Evolutionary conservation across 352 stramenopile species (phyloP), one percentile per base, ranked within the genome.

Genomic region (Pythium rhizo-oryzae): DNA sequence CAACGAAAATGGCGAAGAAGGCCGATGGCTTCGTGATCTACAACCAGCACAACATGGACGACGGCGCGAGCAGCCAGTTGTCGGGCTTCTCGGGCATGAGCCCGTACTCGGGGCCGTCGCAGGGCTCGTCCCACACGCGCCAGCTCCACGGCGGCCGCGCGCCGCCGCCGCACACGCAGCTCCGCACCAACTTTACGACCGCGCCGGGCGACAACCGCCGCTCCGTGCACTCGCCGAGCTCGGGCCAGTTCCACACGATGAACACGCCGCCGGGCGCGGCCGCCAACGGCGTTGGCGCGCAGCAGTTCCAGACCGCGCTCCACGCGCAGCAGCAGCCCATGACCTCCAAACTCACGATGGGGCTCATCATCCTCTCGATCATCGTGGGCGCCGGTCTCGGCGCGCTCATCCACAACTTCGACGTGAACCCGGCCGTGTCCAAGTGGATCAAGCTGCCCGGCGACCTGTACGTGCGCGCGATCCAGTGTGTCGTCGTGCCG

Each of bases 401-500:
- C 13, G 75, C 71, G 25, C 13, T 90, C 54, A 71, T 92, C 33
- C 81, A 91, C 59, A 69, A 85, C 64, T 80, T 83, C 24, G 35
- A 84, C 15, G 70, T 90, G 18, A 69, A 85, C 43, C 44, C 63
- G 35, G 80, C 74, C 21, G 71, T 78, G 21, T 77, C 80, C 8
- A 60, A 87, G 62, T 92, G 82, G 82, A 74, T 94, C 69, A 85
- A 81, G 67, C 83, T 85, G 8, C 85, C 87, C 0, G 87, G 87
- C 0, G 81, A 91, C 51, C 75, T 95, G 25, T 92, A 90, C 71
- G 75, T 93, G 8, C 85, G 85, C 33, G 85, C 84, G 2, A 79
- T 93, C 28, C 75, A 90, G 74, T 95, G 87, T 70, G 69, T 95
- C 43, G 84, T 95, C 60, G 72, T 93, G 61, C 85, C 85, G 23